A percentile compares a stretch with the other conserved stretches of the same genome.
phyloP scores from a whole-genome alignment of 2,329 filamentous ascomycete genomes.

The Penicillium sp. region DNA sequence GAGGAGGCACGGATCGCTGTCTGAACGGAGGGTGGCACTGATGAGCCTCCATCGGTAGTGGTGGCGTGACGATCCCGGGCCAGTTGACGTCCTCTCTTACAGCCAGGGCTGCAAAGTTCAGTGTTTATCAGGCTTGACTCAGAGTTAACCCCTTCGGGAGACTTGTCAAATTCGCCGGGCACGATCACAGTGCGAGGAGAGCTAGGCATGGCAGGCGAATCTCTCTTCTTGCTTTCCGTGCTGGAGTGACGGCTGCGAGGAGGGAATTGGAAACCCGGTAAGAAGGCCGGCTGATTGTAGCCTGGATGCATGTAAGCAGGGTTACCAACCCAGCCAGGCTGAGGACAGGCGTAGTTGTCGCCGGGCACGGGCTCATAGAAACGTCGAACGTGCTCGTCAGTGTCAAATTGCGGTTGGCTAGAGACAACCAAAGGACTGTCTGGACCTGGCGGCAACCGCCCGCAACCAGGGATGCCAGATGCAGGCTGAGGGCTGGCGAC shows the following conservation, averaged over 20 bases:
- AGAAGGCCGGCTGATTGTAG: not conserved
- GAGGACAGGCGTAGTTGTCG: not conserved
- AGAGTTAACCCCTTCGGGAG: not conserved
- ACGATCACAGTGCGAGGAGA: no score
- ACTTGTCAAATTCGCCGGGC: no score
- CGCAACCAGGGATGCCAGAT: not conserved
- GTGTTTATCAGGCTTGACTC: not conserved
- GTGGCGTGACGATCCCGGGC: not conserved
- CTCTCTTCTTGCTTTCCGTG: not conserved
- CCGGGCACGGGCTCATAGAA: not conserved
- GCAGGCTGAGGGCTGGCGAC: not conserved
- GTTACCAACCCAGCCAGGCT: not conserved
- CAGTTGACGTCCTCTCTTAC: constrained; percentile 3
- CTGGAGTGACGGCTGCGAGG: not conserved
- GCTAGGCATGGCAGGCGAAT: not conserved
- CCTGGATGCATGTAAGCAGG: constrained; percentile 1
- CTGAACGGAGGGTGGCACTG: not conserved
- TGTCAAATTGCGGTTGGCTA: constrained; percentile 9
- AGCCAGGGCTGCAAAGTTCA: not conserved
- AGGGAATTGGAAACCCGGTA: not conserved
- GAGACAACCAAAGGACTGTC: constrained; percentile 9
- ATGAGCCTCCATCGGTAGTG: constrained; percentile 4
- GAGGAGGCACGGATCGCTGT: not conserved
- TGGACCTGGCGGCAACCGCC: not conserved
- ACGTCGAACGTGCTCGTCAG: not conserved